These are phyloP conservation scores for Zanthoxylum bungeanum DNA, from an alignment of 345 rosid genomes.

Conservation along the genomic window DNA sequence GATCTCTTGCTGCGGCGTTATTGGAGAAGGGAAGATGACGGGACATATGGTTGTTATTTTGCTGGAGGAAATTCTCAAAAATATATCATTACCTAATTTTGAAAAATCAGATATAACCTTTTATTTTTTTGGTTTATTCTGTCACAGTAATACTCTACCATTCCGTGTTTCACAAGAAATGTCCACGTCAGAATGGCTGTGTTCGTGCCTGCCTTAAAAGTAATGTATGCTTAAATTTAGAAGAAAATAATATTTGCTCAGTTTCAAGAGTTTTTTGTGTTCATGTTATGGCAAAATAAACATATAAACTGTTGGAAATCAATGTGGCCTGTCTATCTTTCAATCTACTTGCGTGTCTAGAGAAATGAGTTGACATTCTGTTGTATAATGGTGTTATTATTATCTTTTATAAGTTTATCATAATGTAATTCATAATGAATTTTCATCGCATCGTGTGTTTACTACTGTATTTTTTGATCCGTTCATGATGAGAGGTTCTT, in stretches of 20 bases:
- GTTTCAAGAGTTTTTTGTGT: background rate
- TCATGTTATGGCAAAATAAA: background rate
- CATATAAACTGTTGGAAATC: background rate
- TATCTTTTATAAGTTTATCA: background rate
- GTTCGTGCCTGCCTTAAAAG: conserved; percentile 95
- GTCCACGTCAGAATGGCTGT: conserved; percentile 74
- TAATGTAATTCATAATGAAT: background rate
- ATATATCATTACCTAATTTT: conserved; percentile 7
- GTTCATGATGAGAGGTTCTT: background rate
- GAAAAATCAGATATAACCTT: conserved; percentile 18
- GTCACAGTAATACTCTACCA: conserved; percentile 87
- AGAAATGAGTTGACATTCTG: background rate
- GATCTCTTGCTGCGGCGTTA: conserved; percentile 82
- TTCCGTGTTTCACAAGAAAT: conserved; percentile 88
- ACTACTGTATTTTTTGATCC: background rate
- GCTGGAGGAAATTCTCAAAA: conserved; percentile 8
- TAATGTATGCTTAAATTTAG: conserved; percentile 70
- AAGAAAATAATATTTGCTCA: conserved; percentile 13
- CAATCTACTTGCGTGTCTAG: background rate
- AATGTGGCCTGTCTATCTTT: background rate
- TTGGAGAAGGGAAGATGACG: conserved; percentile 98
- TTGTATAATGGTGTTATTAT: background rate
- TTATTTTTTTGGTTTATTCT: conserved; percentile 21
- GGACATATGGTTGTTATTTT: conserved; percentile 71
- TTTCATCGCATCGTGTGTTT: background rate